Evolutionary conservation across 805 yeast genomes (phyloP), one percentile per base, ranked within the genome.

Genomic region (Schwanniomyces yamadae): DNA sequence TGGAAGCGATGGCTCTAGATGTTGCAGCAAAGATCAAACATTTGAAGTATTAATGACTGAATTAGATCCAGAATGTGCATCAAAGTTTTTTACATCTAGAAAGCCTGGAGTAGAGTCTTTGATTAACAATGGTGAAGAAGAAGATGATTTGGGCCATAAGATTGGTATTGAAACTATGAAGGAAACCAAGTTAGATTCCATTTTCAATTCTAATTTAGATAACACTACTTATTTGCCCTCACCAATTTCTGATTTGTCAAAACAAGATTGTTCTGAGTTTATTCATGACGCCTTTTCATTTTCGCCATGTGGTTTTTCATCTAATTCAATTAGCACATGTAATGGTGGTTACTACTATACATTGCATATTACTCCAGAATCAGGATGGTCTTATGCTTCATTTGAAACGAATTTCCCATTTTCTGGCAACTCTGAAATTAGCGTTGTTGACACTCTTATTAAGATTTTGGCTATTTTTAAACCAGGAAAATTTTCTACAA

Each of bases 301-400:
- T 59, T 69, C 84, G 4, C 99, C 99, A 1, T 91, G 98, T 59
- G 99, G 99, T 6, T 91, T 80, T 54, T 87, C 96, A 2, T 86
- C 96, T 29, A 91, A 91, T 59, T 82, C 95, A 13, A 69, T 90
- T 24, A 58, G 84, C 29, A 69, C 77, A 29, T 75, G 71, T 27
- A 40, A 45, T 14, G 68, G 59, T 7, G 63, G 61, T 14, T 71
- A 75, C 48, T 78, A 78, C 53, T 84, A 84, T 55, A 91, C 97
- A 6, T 69, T 90, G 40, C 98, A 93, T 57, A 85, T 93, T 27
- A 93, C 99, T 0, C 98, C 98, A 0, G 98, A 93, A 57, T 57
- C 70, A 15, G 95, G 91, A 23, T 91, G 95, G 88, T 87, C 96
- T 4, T 91, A 91, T 61, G 98, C 98, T 4, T 85, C 95, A 7